Base-by-base conservation (phyloP, 2,329 filamentous ascomycete species). In the Penicillium sp. region DNA sequence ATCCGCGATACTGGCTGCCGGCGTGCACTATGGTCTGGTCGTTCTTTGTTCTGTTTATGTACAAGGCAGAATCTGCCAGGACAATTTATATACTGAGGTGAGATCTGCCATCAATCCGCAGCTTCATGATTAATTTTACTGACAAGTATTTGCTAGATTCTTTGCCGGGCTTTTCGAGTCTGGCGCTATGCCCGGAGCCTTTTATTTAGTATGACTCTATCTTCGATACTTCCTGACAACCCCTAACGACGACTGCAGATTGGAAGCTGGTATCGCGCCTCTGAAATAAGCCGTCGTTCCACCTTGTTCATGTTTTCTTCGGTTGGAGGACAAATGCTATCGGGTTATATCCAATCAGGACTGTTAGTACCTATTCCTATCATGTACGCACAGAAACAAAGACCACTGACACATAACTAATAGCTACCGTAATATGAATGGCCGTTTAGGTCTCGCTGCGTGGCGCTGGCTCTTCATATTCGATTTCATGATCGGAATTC, bases 401-500 rank as follows among this genome's bases (percentile, higher is more conserved):
- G n/a, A n/a, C n/a, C n/a, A n/a, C n/a, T n/a, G n/a, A n/a, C n/a
- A n/a, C n/a, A n/a, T n/a, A n/a, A n/a, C n/a, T n/a, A n/a, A 38
- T 28, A 53, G 50, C 8, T 56, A 56, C 47, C 35, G 33, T 2
- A 23, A 45, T 18, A 56, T 56, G 54, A 23, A 56, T n/a, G 14
- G 33, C 5, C 38, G 14, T 1, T 16, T 43, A 11, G 54, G 54
- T 20, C 43, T 56, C 3, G 35, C 54, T 1, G 47, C 47, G 11
- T 56, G 54, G 54, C 54, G 54, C 11, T 56, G 54, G 54, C 26
- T 47, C 2, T 56, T 56, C 21, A 56, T 56, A 3, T 56, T 56
- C 30, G 53, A 56, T 26, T 56, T 56, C 12, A 50, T 56, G 14
- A 28, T 56, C 14, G 33, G 46, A 5, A 42, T 50, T 0, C 53